Evolutionary conservation across 148 eudicot species (phyloP).

Genomic region (Diospyros lotus): DNA sequence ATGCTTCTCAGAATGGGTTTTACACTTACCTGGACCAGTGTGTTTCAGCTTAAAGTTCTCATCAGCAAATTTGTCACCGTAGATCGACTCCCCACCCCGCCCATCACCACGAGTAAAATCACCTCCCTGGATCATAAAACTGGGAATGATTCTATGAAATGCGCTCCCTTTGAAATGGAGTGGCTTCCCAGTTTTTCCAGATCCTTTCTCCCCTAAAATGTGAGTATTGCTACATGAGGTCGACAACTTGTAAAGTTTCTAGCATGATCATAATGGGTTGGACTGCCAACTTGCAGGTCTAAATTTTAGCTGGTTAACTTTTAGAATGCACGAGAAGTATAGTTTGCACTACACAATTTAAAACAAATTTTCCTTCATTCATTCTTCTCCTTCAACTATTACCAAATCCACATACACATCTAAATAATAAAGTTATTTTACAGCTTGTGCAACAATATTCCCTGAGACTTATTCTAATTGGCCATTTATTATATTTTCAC

Average conservation of each 20-base stretch:
- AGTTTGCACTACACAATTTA: too few species aligned
- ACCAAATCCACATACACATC: not conserved
- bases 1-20: not conserved
- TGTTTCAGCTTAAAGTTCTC: slow-evolving; percentile 88
- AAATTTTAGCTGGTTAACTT: not conserved
- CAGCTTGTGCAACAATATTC: not conserved
- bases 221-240: not conserved
- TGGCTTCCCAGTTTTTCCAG: slow-evolving; percentile 29
- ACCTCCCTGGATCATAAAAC: slow-evolving; percentile 47
- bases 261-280: not conserved
- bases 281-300: not conserved
- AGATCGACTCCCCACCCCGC: slow-evolving; percentile 96
- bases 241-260: not conserved
- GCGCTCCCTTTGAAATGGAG: slow-evolving; percentile 22
- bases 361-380: not conserved
- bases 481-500: not conserved
- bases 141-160: slow-evolving; percentile 27
- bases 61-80: slow-evolving; percentile 81
- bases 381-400: too few species aligned
- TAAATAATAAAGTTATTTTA: not conserved
- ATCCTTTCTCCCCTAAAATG: slow-evolving; percentile 41
- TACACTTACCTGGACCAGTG: slow-evolving; percentile 64
- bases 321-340: not conserved
- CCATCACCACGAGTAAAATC: slow-evolving; percentile 95
- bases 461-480: not conserved